Percentiles rank a stretch among this genome's conserved stretches.
Conservation (phyloP, 2,329 filamentous ascomycete species). For the Curvularia sp. region DNA sequence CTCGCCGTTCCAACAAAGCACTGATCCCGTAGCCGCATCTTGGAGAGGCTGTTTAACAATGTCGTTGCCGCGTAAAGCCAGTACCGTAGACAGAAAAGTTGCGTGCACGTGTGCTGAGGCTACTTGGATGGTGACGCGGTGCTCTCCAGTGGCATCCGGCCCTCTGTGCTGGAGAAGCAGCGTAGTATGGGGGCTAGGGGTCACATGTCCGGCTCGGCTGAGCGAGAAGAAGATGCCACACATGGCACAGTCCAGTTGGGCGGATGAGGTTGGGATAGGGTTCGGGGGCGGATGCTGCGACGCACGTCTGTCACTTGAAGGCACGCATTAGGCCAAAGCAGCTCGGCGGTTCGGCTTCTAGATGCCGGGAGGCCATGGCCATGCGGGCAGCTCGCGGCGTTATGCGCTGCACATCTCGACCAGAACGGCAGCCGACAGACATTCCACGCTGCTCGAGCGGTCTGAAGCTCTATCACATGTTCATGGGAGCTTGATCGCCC, state of each 20-base stretch:
- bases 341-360: conserved; percentile 31
- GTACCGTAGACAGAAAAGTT: conserved; percentile 83
- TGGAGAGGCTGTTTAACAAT: conserved; percentile 76
- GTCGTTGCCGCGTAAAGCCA: conserved; percentile 82
- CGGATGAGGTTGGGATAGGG: conserved; percentile 16
- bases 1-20: conserved; percentile 97
- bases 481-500: conserved; percentile 34
- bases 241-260: conserved; percentile 30
- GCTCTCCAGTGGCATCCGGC: conserved; percentile 38
- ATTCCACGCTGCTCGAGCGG: conserved; percentile 13
- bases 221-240: conserved; percentile 63
- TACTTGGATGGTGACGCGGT: conserved; percentile 25
- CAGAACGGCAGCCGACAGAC: conserved; percentile 15
- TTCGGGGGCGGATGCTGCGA: conserved; percentile 19
- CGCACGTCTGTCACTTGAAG: conserved; percentile 7
- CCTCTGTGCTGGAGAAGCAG: conserved; percentile 44
- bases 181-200: conserved; percentile 35
- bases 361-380: conserved; percentile 33
- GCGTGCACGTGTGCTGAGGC: conserved; percentile 41
- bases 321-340: conserved; percentile 10
- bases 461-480: conserved; percentile 17
- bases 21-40: conserved; percentile 63
- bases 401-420: conserved; percentile 23
- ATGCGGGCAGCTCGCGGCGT: conserved; percentile 22
- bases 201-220: conserved; percentile 38